These are phyloP conservation scores for Chrysoporthe austroafricana DNA, from an alignment of 2,329 filamentous ascomycete species.

Conservation along the genomic window DNA sequence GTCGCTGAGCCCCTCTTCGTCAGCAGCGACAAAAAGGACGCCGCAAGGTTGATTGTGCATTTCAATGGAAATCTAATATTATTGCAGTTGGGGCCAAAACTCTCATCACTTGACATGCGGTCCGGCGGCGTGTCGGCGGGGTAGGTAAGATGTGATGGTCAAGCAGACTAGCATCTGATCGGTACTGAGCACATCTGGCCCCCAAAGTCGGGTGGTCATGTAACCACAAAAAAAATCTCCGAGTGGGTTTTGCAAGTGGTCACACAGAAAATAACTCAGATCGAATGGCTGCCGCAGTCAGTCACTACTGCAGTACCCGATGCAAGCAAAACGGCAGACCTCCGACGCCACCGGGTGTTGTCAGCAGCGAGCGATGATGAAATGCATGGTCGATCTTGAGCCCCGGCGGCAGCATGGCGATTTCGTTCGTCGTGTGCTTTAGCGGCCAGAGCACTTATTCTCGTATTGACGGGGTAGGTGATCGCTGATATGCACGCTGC, in stretches of 20 bases:
- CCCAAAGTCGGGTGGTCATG: conserved; percentile 5
- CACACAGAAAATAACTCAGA: neutral
- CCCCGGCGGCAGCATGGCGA: neutral
- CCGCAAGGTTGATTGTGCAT: neutral
- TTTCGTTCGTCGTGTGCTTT: neutral
- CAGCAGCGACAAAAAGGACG: conserved; percentile 14
- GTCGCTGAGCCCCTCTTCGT: conserved; percentile 2
- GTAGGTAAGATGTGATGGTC: conserved; percentile 2
- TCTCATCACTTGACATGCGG: conserved; percentile 11
- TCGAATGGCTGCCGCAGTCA: neutral
- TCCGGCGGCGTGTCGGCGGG: conserved; percentile 6
- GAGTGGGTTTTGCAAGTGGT: conserved; percentile 6
- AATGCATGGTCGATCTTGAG: neutral
- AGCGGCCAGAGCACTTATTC: neutral
- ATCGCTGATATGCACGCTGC: neutral
- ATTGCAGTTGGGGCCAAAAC: neutral
- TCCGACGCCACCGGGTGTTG: neutral
- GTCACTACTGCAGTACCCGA: neutral
- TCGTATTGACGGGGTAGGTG: neutral
- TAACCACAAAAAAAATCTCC: conserved; percentile 5
- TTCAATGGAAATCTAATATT: neutral
- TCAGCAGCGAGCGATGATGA: neutral
- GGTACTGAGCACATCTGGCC: conserved; percentile 7
- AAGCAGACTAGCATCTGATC: conserved; percentile 14
- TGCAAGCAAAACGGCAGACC: conserved; percentile 8